Percentiles rank a stretch among this genome's conserved stretches.
phyloP scores from a whole-genome alignment of 495 filamentous ascomycete genomes.

The Penicillium subrubescens region DNA sequence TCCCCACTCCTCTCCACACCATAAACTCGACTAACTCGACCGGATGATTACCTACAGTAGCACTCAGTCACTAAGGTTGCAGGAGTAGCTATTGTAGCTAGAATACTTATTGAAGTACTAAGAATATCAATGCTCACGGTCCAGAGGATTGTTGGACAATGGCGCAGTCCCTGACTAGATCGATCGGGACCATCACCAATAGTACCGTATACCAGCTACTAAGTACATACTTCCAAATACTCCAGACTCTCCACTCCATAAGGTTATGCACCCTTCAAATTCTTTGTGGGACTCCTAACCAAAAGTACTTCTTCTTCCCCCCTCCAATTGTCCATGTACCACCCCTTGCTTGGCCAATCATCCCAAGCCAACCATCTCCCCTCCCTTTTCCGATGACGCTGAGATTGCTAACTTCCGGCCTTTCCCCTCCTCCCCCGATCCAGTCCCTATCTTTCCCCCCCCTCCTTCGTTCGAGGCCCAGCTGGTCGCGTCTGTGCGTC shows the following conservation, averaged over 20 bases:
- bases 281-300: not conserved
- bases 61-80: not conserved
- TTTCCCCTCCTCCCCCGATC: not conserved
- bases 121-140: no score
- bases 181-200: not conserved
- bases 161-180: not conserved
- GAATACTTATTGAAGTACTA: not conserved
- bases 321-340: conserved; percentile 9
- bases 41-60: not conserved
- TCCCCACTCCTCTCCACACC: conserved; percentile 7
- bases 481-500: conserved; percentile 21
- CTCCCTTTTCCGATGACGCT: conserved; percentile 24
- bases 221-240: not conserved
- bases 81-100: not conserved
- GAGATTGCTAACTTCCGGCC: conserved; percentile 19
- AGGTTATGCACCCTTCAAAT: not conserved
- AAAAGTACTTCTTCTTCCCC: not conserved
- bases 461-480: conserved; percentile 23
- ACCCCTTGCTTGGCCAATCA: conserved; percentile 14
- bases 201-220: not conserved
- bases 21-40: not conserved
- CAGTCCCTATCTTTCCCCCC: conserved; percentile 10
- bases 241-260: not conserved
- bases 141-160: not conserved
- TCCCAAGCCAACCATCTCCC: not conserved